Evolutionary conservation across 305 asterid species (phyloP).

Genomic region (Solanum aculeatissimum): DNA sequence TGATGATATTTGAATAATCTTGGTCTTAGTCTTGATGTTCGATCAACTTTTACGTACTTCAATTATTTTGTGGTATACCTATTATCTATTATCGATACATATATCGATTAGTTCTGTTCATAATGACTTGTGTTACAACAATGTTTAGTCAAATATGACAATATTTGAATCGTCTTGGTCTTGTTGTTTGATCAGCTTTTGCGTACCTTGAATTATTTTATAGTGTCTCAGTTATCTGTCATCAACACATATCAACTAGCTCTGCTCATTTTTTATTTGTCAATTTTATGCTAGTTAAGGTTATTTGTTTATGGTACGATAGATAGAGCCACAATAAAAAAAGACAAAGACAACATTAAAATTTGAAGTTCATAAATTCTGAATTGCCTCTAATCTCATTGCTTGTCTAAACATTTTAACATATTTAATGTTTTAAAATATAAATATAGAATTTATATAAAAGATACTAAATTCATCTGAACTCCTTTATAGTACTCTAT

Average conservation of each 20-base stretch:
- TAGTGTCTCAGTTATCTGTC: neutral
- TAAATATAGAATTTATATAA: neutral
- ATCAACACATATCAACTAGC: neutral
- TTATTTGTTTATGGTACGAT: neutral
- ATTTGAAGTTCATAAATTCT: neutral
- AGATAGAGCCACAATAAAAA: neutral
- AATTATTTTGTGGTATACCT: fast-evolving
- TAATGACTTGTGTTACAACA: neutral
- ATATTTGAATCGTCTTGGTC: neutral
- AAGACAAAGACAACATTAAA: fast-evolving
- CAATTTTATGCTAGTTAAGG: neutral
- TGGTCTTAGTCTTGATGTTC: neutral
- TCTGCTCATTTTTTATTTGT: neutral
- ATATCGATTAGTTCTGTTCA: neutral
- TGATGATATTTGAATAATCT: neutral
- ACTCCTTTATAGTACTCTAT: neutral
- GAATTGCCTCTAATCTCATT: neutral
- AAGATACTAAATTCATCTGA: neutral
- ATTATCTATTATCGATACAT: neutral
- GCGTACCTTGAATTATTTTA: neutral
- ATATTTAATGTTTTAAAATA: neutral
- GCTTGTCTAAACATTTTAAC: neutral
- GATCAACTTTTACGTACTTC: neutral
- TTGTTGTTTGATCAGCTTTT: neutral
- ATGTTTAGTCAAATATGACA: neutral